A percentile compares a stretch with the other conserved stretches of the same genome.
Conservation (phyloP, 2,329 filamentous ascomycete species). For the Pyrenochaeta sp. region DNA sequence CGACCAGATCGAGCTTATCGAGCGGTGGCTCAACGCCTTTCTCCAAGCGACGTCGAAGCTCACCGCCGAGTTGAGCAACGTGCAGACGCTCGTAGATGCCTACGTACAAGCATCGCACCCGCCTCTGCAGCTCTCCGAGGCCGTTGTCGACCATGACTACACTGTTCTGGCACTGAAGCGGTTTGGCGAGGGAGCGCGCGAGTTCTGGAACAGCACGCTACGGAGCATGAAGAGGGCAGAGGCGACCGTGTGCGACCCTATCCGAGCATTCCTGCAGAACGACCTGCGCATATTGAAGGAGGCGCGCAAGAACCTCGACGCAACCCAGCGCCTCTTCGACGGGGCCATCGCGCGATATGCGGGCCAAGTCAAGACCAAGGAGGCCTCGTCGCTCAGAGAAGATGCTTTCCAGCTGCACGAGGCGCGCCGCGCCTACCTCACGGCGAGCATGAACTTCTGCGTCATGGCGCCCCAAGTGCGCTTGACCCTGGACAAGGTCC, state of each 20-base stretch:
- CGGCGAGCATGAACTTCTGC: conserved; percentile 92
- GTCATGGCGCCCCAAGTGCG: conserved; percentile 86
- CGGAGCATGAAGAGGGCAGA: conserved; percentile 81
- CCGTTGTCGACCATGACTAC: conserved; percentile 93
- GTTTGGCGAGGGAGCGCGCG: conserved; percentile 83
- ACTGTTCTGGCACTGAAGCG: conserved; percentile 85
- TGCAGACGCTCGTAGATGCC: conserved; percentile 81
- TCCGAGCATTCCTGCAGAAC: conserved; percentile 77
- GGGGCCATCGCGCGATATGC: conserved; percentile 81
- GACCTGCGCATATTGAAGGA: conserved; percentile 91
- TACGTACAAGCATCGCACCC: conserved; percentile 82
- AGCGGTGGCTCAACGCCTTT: conserved; percentile 87
- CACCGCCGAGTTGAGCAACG: conserved; percentile 70
- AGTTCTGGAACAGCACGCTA: conserved; percentile 84
- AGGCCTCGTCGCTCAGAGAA: conserved; percentile 87
- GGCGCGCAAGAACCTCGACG: conserved; percentile 76
- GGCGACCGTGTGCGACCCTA: conserved; percentile 78
- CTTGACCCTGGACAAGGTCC: conserved; percentile 81
- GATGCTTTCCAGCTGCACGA: conserved; percentile 97
- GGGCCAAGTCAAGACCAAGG: conserved; percentile 88
- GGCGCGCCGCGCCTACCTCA: conserved; percentile 87
- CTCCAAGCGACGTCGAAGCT: conserved; percentile 69
- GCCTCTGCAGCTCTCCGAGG: conserved; percentile 77
- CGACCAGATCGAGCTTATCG: conserved; percentile 89
- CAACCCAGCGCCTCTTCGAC: conserved; percentile 85